Evolutionary conservation across 495 filamentous ascomycete genomes (phyloP), one percentile per base, ranked within the genome.

Genomic region (Alectoria sarmentosa): DNA sequence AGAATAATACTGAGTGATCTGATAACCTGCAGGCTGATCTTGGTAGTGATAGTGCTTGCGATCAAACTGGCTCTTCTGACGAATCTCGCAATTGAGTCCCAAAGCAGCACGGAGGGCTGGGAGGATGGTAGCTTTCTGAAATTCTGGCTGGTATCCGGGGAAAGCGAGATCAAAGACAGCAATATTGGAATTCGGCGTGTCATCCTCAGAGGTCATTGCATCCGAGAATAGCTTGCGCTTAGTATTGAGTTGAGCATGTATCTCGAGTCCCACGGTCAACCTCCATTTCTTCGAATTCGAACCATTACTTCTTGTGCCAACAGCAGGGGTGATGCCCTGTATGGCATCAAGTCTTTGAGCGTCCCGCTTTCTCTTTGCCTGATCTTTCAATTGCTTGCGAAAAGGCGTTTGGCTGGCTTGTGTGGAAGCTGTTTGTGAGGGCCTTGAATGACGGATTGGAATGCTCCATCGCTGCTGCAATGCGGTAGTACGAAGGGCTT

Each of bases 21-120:
- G 94, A 75, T 98, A 99, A 0, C 94, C 94, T 0, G 88, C 80
- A 10, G 95, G 94, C 72, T 99, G 94, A 74, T 99, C 94, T 82
- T 92, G 93, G 76, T 97, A 95, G 76, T 97, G 97, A 73, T 99
- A 99, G 71, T 99, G 94, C 73, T 99, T 99, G 58, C 94, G 83
- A 75, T 99, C 94, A 74, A 95, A 99, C 39, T 82, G 82, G 71
- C 90, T 95, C 56, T 81, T 80, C 3, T 74, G 80, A 71, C 92
- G 85, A 58, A 97, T 83, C 0, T 85, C 73, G 75, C 94, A 98
- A 55, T 85, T 83, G 39, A 99, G 78, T 3, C 92, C 92, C 19
- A 97, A 73, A 3, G 92, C 93, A 39, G 94, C 92, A 61, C 94
- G 86, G 32, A 99, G 73, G 36, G 94, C 94, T 42, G 94, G 95